phyloP scores from a whole-genome alignment of 2,329 filamentous ascomycete species.

The Chaetomium strumarium region DNA sequence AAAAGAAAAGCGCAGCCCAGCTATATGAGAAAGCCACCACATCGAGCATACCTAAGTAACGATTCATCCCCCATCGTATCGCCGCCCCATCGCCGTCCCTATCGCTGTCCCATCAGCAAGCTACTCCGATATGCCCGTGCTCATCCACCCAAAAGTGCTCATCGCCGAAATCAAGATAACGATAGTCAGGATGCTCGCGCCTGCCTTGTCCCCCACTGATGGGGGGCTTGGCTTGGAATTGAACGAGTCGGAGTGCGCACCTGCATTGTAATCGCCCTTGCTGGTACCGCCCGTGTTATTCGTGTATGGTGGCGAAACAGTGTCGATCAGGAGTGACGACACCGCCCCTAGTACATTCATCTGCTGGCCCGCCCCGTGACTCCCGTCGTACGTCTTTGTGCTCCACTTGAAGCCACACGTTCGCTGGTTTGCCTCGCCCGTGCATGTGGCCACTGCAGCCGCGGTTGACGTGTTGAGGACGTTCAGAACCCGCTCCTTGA shows the following conservation, averaged over 20 bases:
- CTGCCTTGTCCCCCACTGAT: slow-evolving; percentile 41
- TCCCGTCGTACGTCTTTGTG: slow-evolving; percentile 46
- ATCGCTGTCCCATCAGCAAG: no score
- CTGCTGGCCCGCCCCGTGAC: slow-evolving; percentile 51
- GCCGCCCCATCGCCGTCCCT: background rate
- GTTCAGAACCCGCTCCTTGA: slow-evolving; percentile 47
- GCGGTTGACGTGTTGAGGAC: slow-evolving; percentile 51
- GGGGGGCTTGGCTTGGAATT: slow-evolving; percentile 31
- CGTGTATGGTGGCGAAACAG: slow-evolving; percentile 38
- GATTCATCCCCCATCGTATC: background rate
- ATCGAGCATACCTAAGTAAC: background rate
- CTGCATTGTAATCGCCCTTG: slow-evolving; percentile 37
- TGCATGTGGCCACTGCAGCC: slow-evolving; percentile 58
- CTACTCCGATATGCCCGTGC: slow-evolving; percentile 20
- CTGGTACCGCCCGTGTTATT: slow-evolving; percentile 47
- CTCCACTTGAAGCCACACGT: slow-evolving; percentile 61
- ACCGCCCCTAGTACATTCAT: slow-evolving; percentile 54
- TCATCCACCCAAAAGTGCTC: slow-evolving; percentile 48
- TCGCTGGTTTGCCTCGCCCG: slow-evolving; percentile 50
- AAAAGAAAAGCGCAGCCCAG: background rate
- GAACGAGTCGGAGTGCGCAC: slow-evolving; percentile 27
- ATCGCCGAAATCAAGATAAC: slow-evolving; percentile 37
- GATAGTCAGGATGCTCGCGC: slow-evolving; percentile 44
- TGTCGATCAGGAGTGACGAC: slow-evolving; percentile 41
- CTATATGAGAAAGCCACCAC: background rate